Percentiles rank a stretch among this genome's conserved stretches.
Evolutionary conservation across 176 grass and related monocot genomes (phyloP).

Genomic region (Carex pumila): DNA sequence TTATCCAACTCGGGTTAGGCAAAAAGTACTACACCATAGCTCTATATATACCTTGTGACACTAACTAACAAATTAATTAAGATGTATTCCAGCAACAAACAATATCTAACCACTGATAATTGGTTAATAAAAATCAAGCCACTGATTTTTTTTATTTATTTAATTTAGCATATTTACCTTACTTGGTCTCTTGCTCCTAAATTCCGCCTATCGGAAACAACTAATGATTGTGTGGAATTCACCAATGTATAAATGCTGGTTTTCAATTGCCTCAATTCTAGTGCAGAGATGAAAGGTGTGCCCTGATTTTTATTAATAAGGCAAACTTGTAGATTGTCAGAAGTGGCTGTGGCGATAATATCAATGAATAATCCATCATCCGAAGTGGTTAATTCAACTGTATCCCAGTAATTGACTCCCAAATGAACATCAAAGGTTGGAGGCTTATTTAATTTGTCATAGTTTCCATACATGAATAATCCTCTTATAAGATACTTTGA

Average conservation of each 20-base stretch:
- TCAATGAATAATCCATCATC: neutral
- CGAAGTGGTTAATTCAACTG: neutral
- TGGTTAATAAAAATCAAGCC: slow-evolving; percentile 20
- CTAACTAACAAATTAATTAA: neutral
- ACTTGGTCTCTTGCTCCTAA: slow-evolving; percentile 6
- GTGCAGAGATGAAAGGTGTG: slow-evolving; percentile 45
- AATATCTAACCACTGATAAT: neutral
- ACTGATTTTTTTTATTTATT: slow-evolving; percentile 15
- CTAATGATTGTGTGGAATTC: slow-evolving; percentile 30
- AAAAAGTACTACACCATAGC: neutral
- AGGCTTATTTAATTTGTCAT: slow-evolving; percentile 29
- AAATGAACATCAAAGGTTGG: slow-evolving; percentile 50
- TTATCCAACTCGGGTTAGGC: neutral
- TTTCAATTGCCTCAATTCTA: slow-evolving; percentile 37
- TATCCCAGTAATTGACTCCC: slow-evolving; percentile 35
- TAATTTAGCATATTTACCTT: slow-evolving; percentile 13
- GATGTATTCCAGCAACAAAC: neutral
- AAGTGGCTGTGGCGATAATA: slow-evolving; percentile 32
- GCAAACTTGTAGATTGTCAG: slow-evolving; percentile 44
- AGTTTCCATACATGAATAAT: slow-evolving; percentile 49
- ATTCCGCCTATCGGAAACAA: neutral
- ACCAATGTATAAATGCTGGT: slow-evolving; percentile 15
- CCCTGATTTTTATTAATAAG: slow-evolving; percentile 29
- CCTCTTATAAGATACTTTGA: slow-evolving; percentile 46
- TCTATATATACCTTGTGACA: neutral